Conservation (phyloP, 2,329 filamentous ascomycete species). For the Teratosphaeria nubilosa region DNA sequence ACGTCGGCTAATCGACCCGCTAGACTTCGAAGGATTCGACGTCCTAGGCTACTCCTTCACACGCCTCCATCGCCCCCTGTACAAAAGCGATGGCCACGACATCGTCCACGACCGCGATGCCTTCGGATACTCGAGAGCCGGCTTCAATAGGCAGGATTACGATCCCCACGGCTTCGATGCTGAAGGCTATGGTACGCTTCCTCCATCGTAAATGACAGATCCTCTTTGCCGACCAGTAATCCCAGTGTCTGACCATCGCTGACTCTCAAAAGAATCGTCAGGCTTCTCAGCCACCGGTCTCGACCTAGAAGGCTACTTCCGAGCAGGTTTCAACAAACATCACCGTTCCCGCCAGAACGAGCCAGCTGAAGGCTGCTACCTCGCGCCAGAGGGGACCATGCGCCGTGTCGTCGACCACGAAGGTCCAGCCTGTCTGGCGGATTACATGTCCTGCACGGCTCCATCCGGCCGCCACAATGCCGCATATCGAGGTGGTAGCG, state of each 20-base stretch:
- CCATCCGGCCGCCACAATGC: background rate
- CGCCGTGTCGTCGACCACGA: background rate
- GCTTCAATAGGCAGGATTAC: background rate
- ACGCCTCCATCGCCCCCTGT: background rate
- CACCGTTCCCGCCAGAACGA: background rate
- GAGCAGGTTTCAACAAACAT: background rate
- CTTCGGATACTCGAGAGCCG: background rate
- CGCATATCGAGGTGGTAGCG: background rate
- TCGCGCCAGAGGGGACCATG: background rate
- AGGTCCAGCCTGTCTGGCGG: background rate
- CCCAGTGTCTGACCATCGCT: background rate
- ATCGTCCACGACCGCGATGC: background rate
- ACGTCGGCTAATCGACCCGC: background rate
- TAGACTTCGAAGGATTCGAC: background rate
- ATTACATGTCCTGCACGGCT: background rate
- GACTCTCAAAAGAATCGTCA: background rate
- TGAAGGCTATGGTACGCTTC: background rate
- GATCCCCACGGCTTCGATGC: background rate
- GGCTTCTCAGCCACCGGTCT: background rate
- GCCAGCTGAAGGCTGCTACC: background rate
- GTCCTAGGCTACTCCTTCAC: background rate
- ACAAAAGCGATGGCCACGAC: background rate
- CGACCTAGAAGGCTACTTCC: background rate
- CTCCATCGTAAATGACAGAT: background rate
- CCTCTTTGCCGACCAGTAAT: background rate